Percentiles rank a stretch among this genome's conserved stretches.
Conservation (phyloP, 495 filamentous ascomycete species). For the Pyrenula aspistea region DNA sequence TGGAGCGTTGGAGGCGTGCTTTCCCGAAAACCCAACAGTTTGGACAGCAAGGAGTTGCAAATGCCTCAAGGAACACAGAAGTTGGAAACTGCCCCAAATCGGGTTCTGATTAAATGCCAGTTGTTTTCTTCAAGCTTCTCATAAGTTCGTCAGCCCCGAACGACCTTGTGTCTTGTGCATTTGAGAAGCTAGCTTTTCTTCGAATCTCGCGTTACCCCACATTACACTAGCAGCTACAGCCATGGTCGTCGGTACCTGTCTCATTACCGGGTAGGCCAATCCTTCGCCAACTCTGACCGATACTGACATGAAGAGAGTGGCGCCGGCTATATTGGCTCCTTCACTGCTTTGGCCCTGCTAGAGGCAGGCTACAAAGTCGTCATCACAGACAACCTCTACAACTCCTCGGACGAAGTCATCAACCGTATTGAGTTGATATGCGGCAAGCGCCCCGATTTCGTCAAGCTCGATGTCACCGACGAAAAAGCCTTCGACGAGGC, state of each 20-base stretch:
- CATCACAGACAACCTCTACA: constrained; percentile 90
- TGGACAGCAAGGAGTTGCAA: not conserved
- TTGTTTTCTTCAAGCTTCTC: too few relatives aligned
- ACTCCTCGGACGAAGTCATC: constrained; percentile 78
- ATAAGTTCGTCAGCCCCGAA: too few relatives aligned
- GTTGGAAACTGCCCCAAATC: too few relatives aligned
- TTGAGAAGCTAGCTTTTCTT: too few relatives aligned
- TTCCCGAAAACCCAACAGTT: not conserved
- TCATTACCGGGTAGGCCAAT: not conserved
- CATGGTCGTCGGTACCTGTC: not conserved
- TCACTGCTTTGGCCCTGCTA: constrained; percentile 85
- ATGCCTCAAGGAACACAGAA: too few relatives aligned
- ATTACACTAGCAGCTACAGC: not conserved
- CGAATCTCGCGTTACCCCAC: not conserved
- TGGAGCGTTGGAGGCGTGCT: not conserved
- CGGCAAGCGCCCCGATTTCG: constrained; percentile 79
- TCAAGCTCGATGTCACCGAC: constrained; percentile 79
- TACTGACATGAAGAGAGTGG: constrained; percentile 42
- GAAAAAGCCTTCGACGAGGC: constrained; percentile 73
- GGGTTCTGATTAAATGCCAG: too few relatives aligned
- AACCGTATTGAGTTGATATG: constrained; percentile 88
- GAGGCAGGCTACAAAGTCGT: constrained; percentile 92
- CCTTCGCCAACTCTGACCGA: not conserved
- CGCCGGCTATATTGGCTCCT: constrained; percentile 97
- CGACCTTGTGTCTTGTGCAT: too few relatives aligned